Base-by-base conservation (phyloP, 371 early-diverging fungal genomes). In the Rhizopus microsporus region DNA sequence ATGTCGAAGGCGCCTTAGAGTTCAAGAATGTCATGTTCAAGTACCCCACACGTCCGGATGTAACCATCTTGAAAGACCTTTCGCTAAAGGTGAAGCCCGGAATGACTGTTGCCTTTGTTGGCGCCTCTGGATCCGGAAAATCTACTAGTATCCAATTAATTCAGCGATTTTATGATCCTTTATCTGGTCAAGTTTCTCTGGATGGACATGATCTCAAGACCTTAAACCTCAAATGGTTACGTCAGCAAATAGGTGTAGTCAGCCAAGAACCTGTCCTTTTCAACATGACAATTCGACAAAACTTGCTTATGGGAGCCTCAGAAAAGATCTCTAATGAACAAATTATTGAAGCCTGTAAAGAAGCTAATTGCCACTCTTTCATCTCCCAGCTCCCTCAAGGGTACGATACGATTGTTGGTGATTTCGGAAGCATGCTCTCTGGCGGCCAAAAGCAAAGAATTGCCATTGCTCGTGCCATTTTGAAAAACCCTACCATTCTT, bases 401-500 rank as follows among this genome's bases (percentile, higher is more conserved):
- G n/a, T 88, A 89, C 60, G 81, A 90, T 30, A 92, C 94, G 0
- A 60, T 83, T 4, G 86, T 92, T 2, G 70, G 67, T 31, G 69
- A 72, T 29, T 58, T 63, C 40, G 80, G 80, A 29, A 70, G 82
- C 5, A 74, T 82, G 46, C 74, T 97, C 7, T 88, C 88, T 40
- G 96, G 95, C 34, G 96, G 96, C 9, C 94, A 96, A 71, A 87
- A 87, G 60, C 95, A 96, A 67, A 74, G 93, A 13, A 71, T 92
- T 58, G 86, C 86, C 17, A 81, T 93, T 40, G 89, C 89, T 13
- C 73, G 92, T 12, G 90, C 91, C 10, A 78, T 91, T 17, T 56
- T 90, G 47, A 82, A 85, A 43, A 71, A 87, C 55, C 90, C 90
- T 5, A 43, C 75, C 51, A 74, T 82, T 52, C 68, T 92, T 4